Evolutionary conservation across 768 basidiomycete genomes (phyloP).

Genomic region (Filobasidium wieringae): DNA sequence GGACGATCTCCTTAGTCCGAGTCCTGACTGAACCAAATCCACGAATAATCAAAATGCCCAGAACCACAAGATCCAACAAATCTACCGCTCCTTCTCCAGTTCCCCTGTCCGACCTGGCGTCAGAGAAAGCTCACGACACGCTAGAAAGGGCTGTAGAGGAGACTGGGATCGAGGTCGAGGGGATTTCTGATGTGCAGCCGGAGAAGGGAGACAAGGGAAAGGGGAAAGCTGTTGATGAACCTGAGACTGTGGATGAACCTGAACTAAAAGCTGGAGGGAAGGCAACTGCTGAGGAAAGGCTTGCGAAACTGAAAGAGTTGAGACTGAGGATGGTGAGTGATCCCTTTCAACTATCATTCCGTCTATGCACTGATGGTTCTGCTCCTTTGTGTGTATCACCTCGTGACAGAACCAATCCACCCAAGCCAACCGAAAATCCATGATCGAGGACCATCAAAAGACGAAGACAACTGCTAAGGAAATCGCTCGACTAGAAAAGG

Average conservation of each 20-base stretch:
- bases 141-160: constrained; percentile 14
- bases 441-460: constrained; percentile 73
- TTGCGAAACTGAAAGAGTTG: constrained; percentile 63
- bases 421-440: constrained; percentile 68
- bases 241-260: constrained; percentile 7
- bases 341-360: not conserved
- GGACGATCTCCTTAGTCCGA: no score
- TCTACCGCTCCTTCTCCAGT: constrained; percentile 35
- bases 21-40: no score
- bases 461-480: constrained; percentile 68
- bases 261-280: constrained; percentile 21
- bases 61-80: constrained; percentile 23
- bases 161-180: not conserved
- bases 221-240: constrained; percentile 13
- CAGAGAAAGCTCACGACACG: constrained; percentile 2
- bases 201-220: constrained; percentile 11
- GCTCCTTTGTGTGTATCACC: not conserved
- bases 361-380: not conserved
- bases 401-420: constrained; percentile 56
- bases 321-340: constrained; percentile 63
- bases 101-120: constrained; percentile 12
- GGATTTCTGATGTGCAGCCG: not conserved
- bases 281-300: constrained; percentile 50
- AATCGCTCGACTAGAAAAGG: constrained; percentile 68
- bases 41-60: constrained; percentile 4